Evolutionary conservation across 345 rosid genomes (phyloP), one percentile per base, ranked within the genome.

Genomic region (Populus simonii): DNA sequence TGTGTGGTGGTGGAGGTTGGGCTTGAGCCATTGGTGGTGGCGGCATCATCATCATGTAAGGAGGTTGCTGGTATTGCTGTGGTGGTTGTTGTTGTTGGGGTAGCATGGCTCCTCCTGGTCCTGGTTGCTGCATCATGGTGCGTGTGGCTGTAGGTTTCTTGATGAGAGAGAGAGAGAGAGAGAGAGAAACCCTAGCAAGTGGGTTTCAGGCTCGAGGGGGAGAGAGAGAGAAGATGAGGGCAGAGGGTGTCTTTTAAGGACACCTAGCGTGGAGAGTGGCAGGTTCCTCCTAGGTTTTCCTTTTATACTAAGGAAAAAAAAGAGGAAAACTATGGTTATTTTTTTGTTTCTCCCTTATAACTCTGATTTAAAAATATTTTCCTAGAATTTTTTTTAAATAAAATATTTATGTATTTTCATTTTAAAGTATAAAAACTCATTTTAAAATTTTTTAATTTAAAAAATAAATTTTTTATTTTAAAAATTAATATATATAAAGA

Each of bases 61-160:
- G 86, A 7, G 35, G 62, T 18, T 71, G 84, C 79, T 67, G 89
- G 39, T 84, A 83, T 39, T 84, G 87, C 76, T 79, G 86, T 23
- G 92, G 86, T 35, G 87, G 79, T 20, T 78, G 86, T 51, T 82
- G 89, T 45, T 86, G 89, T 18, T 82, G 80, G 23, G 75, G 65
- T 18, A 91, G 77, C 86, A 82, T 53, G 75, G 87, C 83, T 74
- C 88, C 63, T 81, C 92, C 17, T 18, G 83, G 93, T 63, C 89
- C 88, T 77, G 90, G 93, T 79, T 90, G 93, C 82, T 86, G 95
- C 96, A 88, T 91, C 92, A 80, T 84, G 83, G 57, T 70, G 3
- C 17, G 59, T 18, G 59, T 53, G 59, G n/a, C 59, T 53, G 9
- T 53, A 0, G 23, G 59, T 2, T 47, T 13, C 17, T 15, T 47